Evolutionary conservation across 305 asterid species (phyloP), one percentile per base, ranked within the genome.

Genomic region (Solanum hybrid): DNA sequence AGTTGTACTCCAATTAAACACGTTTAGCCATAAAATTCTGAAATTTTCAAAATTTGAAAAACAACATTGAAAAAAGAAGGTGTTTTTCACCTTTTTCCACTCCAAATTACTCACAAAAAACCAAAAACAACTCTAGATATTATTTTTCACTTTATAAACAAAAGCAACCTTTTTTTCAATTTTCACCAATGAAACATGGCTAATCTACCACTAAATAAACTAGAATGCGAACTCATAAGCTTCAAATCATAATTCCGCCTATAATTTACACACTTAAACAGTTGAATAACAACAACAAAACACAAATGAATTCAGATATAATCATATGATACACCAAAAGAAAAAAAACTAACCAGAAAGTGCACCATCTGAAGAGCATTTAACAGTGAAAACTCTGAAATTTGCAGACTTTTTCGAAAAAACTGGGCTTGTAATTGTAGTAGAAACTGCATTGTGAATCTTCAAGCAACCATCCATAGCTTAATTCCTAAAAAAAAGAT

Each of bases 391-490:
- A 85, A 89, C 45, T 41, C 93, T 91, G 17, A 87, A 37, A 78
- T 87, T 94, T 7, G 90, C 91, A 4, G 93, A 89, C 10, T 91
- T 81, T 3, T 34, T 76, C 39, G 85, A 36, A 32, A 45, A n/a
- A 7, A 14, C 4, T 5, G 31, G 13, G 8, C 70, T 13, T 57
- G 24, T 32, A 78, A 76, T 51, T 32, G 76, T 5, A 7, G 79
- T 73, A 17, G 33, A 37, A 8, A 82, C 76, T 78, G 51, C 80
- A 79, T 29, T 76, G 85, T 76, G 91, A 57, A 90, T 90, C 36
- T 88, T 93, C 88, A 94, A 84, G 24, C 92, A 91, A 31, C 90
- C 84, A 91, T 93, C 94, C 95, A 95, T 94, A 12, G 89, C 87
- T 84, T 61, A 76, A 24, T 73, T 61, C 39, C 83, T 31, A 2